Conservation (phyloP, 108 stramenopile genomes). For the Discostella pseudostelligera region DNA sequence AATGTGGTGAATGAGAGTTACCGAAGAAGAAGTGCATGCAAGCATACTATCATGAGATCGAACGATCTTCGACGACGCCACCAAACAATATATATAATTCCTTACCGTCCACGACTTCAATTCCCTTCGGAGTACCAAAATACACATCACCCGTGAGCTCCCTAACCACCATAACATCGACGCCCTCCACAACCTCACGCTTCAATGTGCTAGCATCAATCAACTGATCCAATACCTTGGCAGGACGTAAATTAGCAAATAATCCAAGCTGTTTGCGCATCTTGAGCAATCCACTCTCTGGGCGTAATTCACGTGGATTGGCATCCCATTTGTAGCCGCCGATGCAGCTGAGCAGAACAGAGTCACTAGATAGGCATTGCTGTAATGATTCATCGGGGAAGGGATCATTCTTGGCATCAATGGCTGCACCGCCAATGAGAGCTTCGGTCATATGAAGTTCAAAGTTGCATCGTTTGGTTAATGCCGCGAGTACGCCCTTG, state of each 20-base stretch:
- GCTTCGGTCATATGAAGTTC: constrained; percentile 89
- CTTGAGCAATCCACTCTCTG: constrained; percentile 94
- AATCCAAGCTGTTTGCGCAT: constrained; percentile 96
- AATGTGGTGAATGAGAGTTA: not conserved
- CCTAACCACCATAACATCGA: constrained; percentile 98
- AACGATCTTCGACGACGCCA: too few species aligned
- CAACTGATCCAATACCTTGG: constrained; percentile 93
- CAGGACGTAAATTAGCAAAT: constrained; percentile 96
- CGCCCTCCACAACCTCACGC: constrained; percentile 94
- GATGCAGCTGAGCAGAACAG: constrained; percentile 94
- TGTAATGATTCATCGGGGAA: constrained; percentile 92
- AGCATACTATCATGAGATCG: too few species aligned
- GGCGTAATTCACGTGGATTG: constrained; percentile 92
- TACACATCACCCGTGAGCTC: constrained; percentile 99
- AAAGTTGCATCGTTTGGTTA: constrained; percentile 68
- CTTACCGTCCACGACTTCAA: constrained; percentile 84
- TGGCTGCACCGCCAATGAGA: constrained; percentile 95
- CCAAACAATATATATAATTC: not conserved
- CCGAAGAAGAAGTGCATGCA: not conserved
- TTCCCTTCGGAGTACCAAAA: constrained; percentile 98
- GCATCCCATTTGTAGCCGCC: constrained; percentile 98
- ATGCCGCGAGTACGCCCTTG: constrained; percentile 65
- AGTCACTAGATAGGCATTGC: constrained; percentile 85
- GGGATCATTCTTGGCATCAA: constrained; percentile 89
- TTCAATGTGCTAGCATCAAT: constrained; percentile 96